phyloP scores from a whole-genome alignment of 2,329 filamentous ascomycete genomes.

The Iodosphaeria phyllophila region DNA sequence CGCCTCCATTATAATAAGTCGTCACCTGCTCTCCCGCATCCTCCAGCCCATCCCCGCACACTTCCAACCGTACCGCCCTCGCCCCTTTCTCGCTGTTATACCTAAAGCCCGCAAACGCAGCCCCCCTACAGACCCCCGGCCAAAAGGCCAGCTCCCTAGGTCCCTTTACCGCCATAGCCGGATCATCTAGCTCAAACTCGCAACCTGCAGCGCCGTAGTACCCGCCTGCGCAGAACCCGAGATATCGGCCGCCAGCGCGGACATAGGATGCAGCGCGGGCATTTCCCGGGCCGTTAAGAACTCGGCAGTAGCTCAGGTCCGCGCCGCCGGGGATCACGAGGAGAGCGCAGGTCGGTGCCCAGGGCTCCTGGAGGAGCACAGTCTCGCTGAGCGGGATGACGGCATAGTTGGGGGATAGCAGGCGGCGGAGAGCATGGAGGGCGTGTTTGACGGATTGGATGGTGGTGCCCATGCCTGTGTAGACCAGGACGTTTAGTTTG shows the following conservation, averaged over 20 bases:
- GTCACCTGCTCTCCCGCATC: conserved; percentile 35
- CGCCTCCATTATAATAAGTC: conserved; percentile 87
- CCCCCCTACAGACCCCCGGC: conserved; percentile 67
- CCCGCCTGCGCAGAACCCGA: conserved; percentile 86
- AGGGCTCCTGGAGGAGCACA: conserved; percentile 76
- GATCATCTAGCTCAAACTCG: conserved; percentile 82
- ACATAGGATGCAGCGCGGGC: conserved; percentile 71
- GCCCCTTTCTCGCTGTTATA: conserved; percentile 81
- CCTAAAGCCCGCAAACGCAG: conserved; percentile 76
- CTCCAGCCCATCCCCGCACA: conserved; percentile 40
- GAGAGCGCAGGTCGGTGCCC: conserved; percentile 70
- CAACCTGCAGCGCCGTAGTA: conserved; percentile 73
- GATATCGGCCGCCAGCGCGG: conserved; percentile 63
- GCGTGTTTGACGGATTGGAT: conserved; percentile 80
- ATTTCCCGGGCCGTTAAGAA: conserved; percentile 77
- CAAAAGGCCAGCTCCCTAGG: conserved; percentile 75
- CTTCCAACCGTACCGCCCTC: conserved; percentile 46
- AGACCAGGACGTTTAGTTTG: conserved; percentile 82
- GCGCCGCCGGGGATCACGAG: conserved; percentile 86
- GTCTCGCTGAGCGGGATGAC: conserved; percentile 69
- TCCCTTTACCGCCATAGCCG: conserved; percentile 67
- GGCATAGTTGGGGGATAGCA: conserved; percentile 81
- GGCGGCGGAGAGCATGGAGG: conserved; percentile 65
- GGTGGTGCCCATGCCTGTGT: conserved; percentile 80
- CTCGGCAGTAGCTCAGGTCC: conserved; percentile 80